Evolutionary conservation across 2,329 filamentous ascomycete species (phyloP), one percentile per base, ranked within the genome.

Genomic region (Paraphaeosphaeria minitans): DNA sequence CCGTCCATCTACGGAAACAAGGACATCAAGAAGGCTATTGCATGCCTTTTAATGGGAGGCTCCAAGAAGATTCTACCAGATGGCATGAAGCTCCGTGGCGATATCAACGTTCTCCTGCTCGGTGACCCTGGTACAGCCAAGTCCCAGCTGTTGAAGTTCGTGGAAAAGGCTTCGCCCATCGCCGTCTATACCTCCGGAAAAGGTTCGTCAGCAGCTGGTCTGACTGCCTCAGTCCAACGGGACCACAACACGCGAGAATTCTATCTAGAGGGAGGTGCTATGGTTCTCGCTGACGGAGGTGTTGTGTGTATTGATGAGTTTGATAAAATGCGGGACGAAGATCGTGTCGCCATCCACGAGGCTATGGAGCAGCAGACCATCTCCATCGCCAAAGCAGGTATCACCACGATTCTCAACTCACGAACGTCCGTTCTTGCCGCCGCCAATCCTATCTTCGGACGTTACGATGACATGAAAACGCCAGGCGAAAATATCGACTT

Each of bases 331-430:
- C 86, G 95, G 62, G 95, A 99, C 74, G 95, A 99, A 77, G 95
- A 99, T 70, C 87, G 95, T 68, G 95, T 98, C 7, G 95, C 95
- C 1, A 99, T 99, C 66, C 95, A 99, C 83, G 95, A 99, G 85
- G 95, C 95, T 58, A 99, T 99, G 95, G 95, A 99, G 76, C 95
- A 99, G 80, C 95, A 99, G 78, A 99, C 95, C 0, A 99, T 99
- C 61, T 98, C 95, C 12, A 98, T 99, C 69, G 95, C 95, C 64
- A 98, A 99, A 80, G 95, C 95, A 0, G 95, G 95, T 69, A 99
- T 99, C 73, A 99, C 95, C 0, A 99, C 95, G 0, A 98, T 99
- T 64, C 85, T 99, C 54, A 99, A 99, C 72, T 93, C 95, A 13
- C 84, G 95, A 71, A 99, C 95, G 1, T 97, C 93, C 0, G 95